These are phyloP conservation scores for Isatis tinctoria DNA, from an alignment of 345 rosid species.

Conservation along the genomic window DNA sequence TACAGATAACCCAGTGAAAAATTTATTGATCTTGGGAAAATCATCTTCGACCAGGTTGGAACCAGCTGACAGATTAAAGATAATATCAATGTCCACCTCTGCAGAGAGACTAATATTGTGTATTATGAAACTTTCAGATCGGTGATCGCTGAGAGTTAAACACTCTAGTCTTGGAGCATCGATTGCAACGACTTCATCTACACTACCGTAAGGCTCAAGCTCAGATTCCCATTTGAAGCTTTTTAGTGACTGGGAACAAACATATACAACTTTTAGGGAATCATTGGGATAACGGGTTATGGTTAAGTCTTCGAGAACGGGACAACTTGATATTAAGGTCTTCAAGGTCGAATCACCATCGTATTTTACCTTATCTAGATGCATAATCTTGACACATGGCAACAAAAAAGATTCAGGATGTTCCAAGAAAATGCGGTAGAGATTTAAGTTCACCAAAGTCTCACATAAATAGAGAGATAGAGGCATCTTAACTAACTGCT, in stretches of 20 bases:
- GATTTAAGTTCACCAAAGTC: neutral
- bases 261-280: conserved; percentile 6
- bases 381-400: conserved; percentile 25
- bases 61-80: neutral
- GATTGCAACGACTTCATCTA: neutral
- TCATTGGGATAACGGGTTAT: conserved; percentile 7
- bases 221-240: neutral
- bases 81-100: conserved; percentile 15
- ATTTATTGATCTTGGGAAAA: conserved; percentile 4
- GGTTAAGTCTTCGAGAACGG: conserved; percentile 19
- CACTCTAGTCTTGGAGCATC: conserved; percentile 23
- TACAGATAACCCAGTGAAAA: conserved; percentile 6
- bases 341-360: conserved; percentile 21
- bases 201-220: neutral
- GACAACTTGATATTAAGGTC: conserved; percentile 14
- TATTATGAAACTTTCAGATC: conserved; percentile 15
- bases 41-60: neutral
- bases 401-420: conserved; percentile 8
- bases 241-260: conserved; percentile 10
- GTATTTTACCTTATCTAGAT: conserved; percentile 3
- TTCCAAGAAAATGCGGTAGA: neutral
- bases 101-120: conserved; percentile 8
- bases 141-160: conserved; percentile 13
- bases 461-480: conserved; percentile 16
- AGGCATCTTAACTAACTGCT: conserved; percentile 20